A percentile compares a stretch with the other conserved stretches of the same genome.
These are phyloP conservation scores for Septoria petroselini DNA, from an alignment of 2,329 filamentous ascomycete genomes.

Conservation along the genomic window DNA sequence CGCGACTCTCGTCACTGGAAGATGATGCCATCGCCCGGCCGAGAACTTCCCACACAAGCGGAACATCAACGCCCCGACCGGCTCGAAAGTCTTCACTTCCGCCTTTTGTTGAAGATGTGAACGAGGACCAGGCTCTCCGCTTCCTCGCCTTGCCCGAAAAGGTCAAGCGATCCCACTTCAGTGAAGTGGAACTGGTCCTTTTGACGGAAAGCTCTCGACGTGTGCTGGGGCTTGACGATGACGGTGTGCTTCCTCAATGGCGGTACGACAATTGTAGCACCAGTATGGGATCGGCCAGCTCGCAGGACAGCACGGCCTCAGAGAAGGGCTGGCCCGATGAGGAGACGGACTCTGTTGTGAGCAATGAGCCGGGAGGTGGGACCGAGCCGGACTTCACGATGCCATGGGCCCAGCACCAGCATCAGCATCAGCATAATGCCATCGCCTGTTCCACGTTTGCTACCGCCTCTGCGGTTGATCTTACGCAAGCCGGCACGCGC, in stretches of 20 bases:
- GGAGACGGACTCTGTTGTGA: constrained; percentile 18
- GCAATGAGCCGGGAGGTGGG: constrained; percentile 12
- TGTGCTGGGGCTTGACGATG: constrained; percentile 22
- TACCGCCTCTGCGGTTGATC: background rate
- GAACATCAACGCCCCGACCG: constrained; percentile 12
- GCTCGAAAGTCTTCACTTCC: constrained; percentile 14
- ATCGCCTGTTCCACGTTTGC: constrained; percentile 5
- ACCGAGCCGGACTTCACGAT: constrained; percentile 9
- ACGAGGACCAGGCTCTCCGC: constrained; percentile 46
- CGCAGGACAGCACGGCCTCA: background rate
- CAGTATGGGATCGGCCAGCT: constrained; percentile 2
- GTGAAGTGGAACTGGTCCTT: constrained; percentile 65
- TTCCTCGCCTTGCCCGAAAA: constrained; percentile 70
- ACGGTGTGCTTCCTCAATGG: constrained; percentile 8
- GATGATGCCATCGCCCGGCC: constrained; percentile 35
- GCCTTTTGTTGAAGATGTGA: constrained; percentile 31
- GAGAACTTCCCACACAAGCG: constrained; percentile 20
- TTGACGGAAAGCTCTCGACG: constrained; percentile 55
- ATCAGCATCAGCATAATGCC: background rate
- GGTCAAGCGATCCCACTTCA: constrained; percentile 67
- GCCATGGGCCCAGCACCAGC: background rate
- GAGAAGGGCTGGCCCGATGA: constrained; percentile 24
- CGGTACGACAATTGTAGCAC: constrained; percentile 9
- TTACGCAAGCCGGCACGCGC: background rate
- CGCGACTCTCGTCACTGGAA: constrained; percentile 30